These are phyloP conservation scores for Polygonum maritimum DNA, from an alignment of 148 eudicot genomes.

Conservation along the genomic window DNA sequence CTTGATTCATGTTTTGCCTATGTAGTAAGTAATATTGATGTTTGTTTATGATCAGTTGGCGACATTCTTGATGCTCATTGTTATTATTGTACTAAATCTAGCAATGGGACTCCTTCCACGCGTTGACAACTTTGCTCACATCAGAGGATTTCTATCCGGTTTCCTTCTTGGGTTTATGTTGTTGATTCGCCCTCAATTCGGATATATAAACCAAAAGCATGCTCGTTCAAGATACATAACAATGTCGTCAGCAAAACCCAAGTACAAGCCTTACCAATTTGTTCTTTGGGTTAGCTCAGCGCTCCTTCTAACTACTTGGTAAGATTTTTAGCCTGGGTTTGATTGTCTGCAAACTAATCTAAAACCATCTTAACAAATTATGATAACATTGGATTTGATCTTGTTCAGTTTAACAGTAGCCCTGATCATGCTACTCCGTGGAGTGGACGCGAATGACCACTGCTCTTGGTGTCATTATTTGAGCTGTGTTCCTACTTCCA, in stretches of 20 bases:
- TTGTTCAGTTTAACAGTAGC: conserved; percentile 38
- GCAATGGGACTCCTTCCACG: conserved; percentile 85
- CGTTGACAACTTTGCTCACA: conserved; percentile 89
- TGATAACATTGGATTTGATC: neutral
- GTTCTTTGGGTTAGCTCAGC: conserved; percentile 36
- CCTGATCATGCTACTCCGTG: conserved; percentile 37
- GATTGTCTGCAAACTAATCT: neutral
- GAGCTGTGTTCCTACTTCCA: conserved; percentile 59
- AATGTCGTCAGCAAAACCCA: conserved; percentile 27
- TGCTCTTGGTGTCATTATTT: conserved; percentile 78
- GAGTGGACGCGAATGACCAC: conserved; percentile 52
- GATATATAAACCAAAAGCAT: conserved; percentile 49
- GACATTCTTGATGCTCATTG: conserved; percentile 49
- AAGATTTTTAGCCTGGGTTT: conserved; percentile 13
- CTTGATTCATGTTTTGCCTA: neutral
- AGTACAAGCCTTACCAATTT: conserved; percentile 61
- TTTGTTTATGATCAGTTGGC: conserved; percentile 34
- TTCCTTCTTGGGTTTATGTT: conserved; percentile 75
- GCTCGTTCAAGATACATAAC: conserved; percentile 17
- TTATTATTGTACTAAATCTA: conserved; percentile 57
- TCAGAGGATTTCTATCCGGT: conserved; percentile 84
- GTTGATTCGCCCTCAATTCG: conserved; percentile 78
- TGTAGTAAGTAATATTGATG: neutral
- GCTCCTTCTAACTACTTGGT: conserved; percentile 42
- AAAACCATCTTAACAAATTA: neutral